Evolutionary conservation across 306 rosid genomes (phyloP), one percentile per base, ranked within the genome.

Genomic region (Glycyrrhiza uralensis): DNA sequence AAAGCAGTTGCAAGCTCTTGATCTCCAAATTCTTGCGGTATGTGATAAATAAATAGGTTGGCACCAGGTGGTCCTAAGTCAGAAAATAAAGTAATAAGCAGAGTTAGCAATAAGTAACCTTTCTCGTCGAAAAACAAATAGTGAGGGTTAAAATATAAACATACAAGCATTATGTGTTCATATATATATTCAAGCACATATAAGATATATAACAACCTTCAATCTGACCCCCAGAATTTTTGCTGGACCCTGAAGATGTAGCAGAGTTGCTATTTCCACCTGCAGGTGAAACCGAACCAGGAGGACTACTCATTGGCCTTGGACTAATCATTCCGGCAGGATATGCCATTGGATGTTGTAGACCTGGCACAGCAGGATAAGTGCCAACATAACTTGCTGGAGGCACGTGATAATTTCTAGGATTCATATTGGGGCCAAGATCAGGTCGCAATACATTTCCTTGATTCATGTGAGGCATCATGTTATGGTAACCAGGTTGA

Each of bases 1-100:
- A 95, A 95, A 50, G 97, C 92, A 74, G 52, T 80, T 30, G 90
- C 92, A 69, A 95, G 97, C 42, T 95, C 97, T 83, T 71, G 82
- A 77, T 95, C 99, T 55, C 96, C 99, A 78, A 41, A 95, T 74
- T 95, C 99, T 89, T 90, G 99, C 66, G 99, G 99, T 86, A 95
- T 89, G 87, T 95, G 99, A 83, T 91, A 95, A 78, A 95, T 95
- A 87, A 95, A 95, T 50, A 95, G 85, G 82, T 95, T 95, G 70
- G 99, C 99, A 60, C 99, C 99, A 19, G 92, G 96, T 50, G 99
- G 99, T 72, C 99, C 99, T 95, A 72, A 44, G 67, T 82, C 57
- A 75, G 50, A 71, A 88, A 63, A 74, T 17, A 17, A 58, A 82
- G 64, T 14, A 39, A 80, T 49, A 52, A 74, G 62, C 78, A 72